Conservation (phyloP, 2,329 filamentous ascomycete genomes). For the Teratosphaeria nubilosa region DNA sequence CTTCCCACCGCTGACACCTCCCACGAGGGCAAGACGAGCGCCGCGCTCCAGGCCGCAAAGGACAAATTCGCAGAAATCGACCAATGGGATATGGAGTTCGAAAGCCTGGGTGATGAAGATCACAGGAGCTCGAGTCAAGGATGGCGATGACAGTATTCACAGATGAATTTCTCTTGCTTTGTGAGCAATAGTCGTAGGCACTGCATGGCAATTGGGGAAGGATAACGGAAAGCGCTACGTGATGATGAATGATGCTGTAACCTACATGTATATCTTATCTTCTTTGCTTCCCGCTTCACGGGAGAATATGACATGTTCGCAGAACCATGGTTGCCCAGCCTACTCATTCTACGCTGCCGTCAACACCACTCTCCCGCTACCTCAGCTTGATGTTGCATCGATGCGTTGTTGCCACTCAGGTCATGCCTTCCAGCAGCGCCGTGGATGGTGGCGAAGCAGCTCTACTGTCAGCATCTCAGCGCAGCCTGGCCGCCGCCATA, state of each 20-base stretch:
- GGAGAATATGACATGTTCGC: background rate
- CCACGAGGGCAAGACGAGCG: slow-evolving; percentile 22
- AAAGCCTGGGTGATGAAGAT: slow-evolving; percentile 37
- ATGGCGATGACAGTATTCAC: slow-evolving; percentile 24
- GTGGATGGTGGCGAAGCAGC: too few relatives aligned
- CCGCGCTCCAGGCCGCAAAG: slow-evolving; percentile 33
- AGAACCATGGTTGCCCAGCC: background rate
- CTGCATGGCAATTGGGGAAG: background rate
- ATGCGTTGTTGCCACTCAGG: too few relatives aligned
- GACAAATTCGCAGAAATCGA: slow-evolving; percentile 42
- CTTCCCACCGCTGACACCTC: slow-evolving; percentile 11
- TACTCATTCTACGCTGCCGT: too few relatives aligned
- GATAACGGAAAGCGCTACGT: background rate
- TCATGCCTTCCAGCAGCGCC: too few relatives aligned
- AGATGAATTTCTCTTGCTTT: slow-evolving; percentile 14
- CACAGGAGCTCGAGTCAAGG: slow-evolving; percentile 23
- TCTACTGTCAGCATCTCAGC: too few relatives aligned
- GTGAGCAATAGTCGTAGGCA: background rate
- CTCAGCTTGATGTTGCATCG: too few relatives aligned
- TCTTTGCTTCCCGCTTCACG: background rate
- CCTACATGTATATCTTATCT: background rate
- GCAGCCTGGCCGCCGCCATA: background rate
- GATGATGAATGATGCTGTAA: background rate
- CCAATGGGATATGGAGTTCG: slow-evolving; percentile 42
- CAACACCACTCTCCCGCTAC: too few relatives aligned